Conservation (phyloP, 805 yeast genomes). For the Diddensiella caesifluorescens region DNA sequence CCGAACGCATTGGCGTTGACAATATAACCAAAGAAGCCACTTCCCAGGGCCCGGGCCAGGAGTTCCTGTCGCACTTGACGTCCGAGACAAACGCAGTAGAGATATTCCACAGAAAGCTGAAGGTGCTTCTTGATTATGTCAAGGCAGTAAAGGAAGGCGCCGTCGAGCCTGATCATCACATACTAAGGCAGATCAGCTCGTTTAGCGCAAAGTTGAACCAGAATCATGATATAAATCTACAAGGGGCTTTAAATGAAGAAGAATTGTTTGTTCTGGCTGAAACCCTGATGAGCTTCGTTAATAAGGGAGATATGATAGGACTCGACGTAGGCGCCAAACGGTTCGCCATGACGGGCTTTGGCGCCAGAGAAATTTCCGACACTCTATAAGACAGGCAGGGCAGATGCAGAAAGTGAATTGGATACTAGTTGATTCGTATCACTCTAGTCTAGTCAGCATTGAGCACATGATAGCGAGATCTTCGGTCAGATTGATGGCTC, state of each 20-base stretch:
- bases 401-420: no score
- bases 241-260: conserved; percentile 15
- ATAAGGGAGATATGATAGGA: conserved; percentile 20
- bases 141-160: conserved; percentile 12
- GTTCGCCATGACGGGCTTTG: background rate
- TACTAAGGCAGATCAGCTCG: conserved; percentile 23
- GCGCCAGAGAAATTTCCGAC: background rate
- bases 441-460: no score
- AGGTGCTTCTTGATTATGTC: conserved; percentile 21
- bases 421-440: no score
- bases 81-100: conserved; percentile 25
- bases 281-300: conserved; percentile 24
- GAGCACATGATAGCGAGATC: background rate
- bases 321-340: conserved; percentile 20
- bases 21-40: conserved; percentile 21
- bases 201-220: conserved; percentile 17
- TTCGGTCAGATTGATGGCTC: background rate
- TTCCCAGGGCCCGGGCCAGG: conserved; percentile 9
- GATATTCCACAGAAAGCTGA: conserved; percentile 23
- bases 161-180: conserved; percentile 16
- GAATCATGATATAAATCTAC: conserved; percentile 8
- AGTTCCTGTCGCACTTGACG: conserved; percentile 12
- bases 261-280: conserved; percentile 26
- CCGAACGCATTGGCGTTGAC: conserved; percentile 31
- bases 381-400: no score